These are phyloP conservation scores for Hypomyces rosellus DNA, from an alignment of 2,329 filamentous ascomycete genomes.

Conservation along the genomic window DNA sequence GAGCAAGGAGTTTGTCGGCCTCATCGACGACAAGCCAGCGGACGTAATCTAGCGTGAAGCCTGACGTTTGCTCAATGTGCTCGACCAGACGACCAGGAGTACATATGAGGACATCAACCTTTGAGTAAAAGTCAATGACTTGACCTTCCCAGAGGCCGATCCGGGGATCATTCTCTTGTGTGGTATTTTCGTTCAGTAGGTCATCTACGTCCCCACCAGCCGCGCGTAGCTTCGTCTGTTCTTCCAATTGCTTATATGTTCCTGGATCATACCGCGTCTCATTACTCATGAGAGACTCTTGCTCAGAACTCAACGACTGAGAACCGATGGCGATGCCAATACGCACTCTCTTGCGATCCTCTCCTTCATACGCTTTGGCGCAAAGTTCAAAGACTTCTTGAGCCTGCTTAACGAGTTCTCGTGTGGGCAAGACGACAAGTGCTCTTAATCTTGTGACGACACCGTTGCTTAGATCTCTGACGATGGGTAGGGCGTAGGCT, in stretches of 20 bases:
- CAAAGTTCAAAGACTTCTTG: constrained; percentile 72
- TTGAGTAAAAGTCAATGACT: constrained; percentile 59
- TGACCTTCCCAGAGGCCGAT: constrained; percentile 38
- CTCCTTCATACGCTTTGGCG: constrained; percentile 51
- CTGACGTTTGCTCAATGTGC: constrained; percentile 76
- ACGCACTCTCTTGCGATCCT: constrained; percentile 59
- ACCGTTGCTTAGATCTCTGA: constrained; percentile 64
- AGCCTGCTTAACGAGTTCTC: constrained; percentile 84
- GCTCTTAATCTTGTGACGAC: constrained; percentile 64
- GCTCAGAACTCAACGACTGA: constrained; percentile 63
- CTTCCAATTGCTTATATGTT: constrained; percentile 33
- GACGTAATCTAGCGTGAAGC: constrained; percentile 71
- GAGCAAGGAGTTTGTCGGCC: constrained; percentile 83
- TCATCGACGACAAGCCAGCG: constrained; percentile 91
- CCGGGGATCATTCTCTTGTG: constrained; percentile 21
- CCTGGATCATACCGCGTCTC: constrained; percentile 58
- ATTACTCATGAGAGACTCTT: constrained; percentile 41
- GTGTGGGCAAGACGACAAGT: constrained; percentile 81
- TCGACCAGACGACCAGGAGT: constrained; percentile 90
- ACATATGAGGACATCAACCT: constrained; percentile 82
- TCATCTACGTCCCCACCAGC: constrained; percentile 14
- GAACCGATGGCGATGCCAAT: constrained; percentile 80
- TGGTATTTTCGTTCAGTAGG: constrained; percentile 11
- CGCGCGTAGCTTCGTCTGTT: constrained; percentile 14
- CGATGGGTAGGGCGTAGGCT: constrained; percentile 81